These are phyloP conservation scores for Digitaria exilis DNA, from an alignment of 202 grass and related monocot genomes.

Conservation along the genomic window DNA sequence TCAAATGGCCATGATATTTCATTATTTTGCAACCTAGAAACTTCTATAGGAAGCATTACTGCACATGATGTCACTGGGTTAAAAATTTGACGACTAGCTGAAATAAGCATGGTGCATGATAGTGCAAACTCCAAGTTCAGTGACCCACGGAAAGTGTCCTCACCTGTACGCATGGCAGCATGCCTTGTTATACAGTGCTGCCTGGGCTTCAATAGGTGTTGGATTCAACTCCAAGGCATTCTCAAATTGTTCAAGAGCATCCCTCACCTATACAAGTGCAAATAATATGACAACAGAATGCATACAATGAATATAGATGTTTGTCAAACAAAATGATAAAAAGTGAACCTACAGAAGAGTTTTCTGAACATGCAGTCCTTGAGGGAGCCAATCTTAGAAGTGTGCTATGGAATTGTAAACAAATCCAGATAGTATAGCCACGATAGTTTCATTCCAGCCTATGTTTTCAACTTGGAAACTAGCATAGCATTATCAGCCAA, in stretches of 20 bases:
- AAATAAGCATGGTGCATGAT: not conserved
- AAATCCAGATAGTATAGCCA: not conserved
- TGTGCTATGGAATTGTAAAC: constrained; percentile 8
- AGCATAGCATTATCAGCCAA: too few species aligned
- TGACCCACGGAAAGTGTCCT: constrained; percentile 24
- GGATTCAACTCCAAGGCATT: constrained; percentile 79
- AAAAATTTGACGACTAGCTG: not conserved
- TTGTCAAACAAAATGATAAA: constrained; percentile 4
- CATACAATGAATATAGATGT: constrained; percentile 9
- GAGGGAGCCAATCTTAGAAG: constrained; percentile 16
- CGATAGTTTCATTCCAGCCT: not conserved
- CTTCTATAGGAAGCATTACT: not conserved
- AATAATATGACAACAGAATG: constrained; percentile 33
- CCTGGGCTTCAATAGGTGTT: constrained; percentile 81
- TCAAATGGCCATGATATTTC: not conserved
- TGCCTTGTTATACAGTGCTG: constrained; percentile 92
- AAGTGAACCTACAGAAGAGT: constrained; percentile 3
- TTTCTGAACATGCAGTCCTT: too few species aligned
- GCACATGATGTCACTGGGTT: not conserved
- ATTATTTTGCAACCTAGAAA: not conserved
- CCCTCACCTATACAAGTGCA: constrained; percentile 69
- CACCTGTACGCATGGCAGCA: constrained; percentile 98
- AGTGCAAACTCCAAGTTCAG: not conserved
- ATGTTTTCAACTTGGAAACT: constrained; percentile 26
- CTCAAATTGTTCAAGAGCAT: constrained; percentile 83